phyloP scores from a whole-genome alignment of 192 early-diverging fungal species.

The Piromyces finnis region DNA sequence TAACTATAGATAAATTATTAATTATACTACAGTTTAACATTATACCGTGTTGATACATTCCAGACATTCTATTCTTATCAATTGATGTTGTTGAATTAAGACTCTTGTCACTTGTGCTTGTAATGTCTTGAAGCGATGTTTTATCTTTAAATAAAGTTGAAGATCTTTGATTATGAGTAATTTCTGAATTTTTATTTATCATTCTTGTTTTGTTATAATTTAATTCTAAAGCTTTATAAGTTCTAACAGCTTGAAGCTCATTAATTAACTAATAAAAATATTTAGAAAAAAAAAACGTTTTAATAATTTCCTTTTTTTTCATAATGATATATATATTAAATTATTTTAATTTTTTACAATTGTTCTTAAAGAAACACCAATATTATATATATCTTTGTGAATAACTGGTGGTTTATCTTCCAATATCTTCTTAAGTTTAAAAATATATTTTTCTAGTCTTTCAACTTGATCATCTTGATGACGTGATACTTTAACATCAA shows the following conservation, averaged over 20 bases:
- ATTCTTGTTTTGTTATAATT: not conserved
- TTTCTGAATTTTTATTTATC: not conserved
- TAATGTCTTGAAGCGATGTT: constrained; percentile 1
- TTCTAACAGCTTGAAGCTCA: not conserved
- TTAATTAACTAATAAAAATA: not conserved
- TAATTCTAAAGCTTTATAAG: not conserved
- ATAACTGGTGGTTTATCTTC: not conserved
- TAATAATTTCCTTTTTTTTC: too few species aligned
- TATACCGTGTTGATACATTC: not conserved
- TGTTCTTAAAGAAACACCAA: not conserved
- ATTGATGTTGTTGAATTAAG: constrained; percentile 9
- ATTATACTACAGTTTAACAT: too few species aligned
- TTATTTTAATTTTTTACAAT: not conserved
- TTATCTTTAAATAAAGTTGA: constrained; percentile 11
- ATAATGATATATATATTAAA: too few species aligned
- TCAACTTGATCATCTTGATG: not conserved
- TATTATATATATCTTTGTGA: not conserved
- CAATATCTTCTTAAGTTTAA: not conserved
- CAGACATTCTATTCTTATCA: constrained; percentile 1
- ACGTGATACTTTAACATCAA: not conserved
- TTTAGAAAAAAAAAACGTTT: too few species aligned
- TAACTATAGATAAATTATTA: too few species aligned
- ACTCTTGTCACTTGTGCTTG: constrained; percentile 20
- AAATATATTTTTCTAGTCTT: not conserved
- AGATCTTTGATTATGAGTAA: not conserved